These are phyloP conservation scores for Lepiota venenata DNA, from an alignment of 768 basidiomycete genomes.

Conservation along the genomic window DNA sequence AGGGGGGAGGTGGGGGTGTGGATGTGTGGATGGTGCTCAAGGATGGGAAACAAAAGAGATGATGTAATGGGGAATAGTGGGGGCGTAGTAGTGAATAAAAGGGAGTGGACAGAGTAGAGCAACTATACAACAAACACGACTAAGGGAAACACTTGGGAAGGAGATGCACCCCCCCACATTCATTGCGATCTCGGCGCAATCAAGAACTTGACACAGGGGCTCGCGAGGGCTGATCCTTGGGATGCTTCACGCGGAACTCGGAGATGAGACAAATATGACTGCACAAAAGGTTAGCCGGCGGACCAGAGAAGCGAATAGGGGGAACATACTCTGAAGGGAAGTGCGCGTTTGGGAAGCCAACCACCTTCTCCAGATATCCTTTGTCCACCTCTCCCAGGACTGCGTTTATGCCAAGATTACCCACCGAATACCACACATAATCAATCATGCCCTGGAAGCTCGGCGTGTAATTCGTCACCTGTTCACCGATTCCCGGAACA, in stretches of 20 bases:
- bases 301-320: not conserved
- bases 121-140: not conserved
- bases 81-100: constrained; percentile 6
- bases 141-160: not conserved
- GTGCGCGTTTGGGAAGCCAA: constrained; percentile 96
- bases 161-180: not conserved
- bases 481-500: constrained; percentile 34
- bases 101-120: constrained; percentile 5
- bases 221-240: constrained; percentile 36
- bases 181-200: not conserved
- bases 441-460: constrained; percentile 86
- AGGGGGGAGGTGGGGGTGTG: constrained; percentile 7
- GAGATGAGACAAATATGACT: constrained; percentile 72
- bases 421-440: constrained; percentile 88
- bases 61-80: constrained; percentile 4
- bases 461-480: constrained; percentile 90
- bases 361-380: constrained; percentile 81
- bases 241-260: constrained; percentile 81
- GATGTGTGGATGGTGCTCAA: constrained; percentile 3
- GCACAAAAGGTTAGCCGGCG: constrained; percentile 8
- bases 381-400: constrained; percentile 89
- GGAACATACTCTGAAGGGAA: constrained; percentile 92
- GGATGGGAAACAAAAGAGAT: constrained; percentile 7
- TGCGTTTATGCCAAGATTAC: constrained; percentile 71
- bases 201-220: not conserved